Conservation (phyloP, 1,284 basidiomycete genomes). For the Ganoderma lingzhi region DNA sequence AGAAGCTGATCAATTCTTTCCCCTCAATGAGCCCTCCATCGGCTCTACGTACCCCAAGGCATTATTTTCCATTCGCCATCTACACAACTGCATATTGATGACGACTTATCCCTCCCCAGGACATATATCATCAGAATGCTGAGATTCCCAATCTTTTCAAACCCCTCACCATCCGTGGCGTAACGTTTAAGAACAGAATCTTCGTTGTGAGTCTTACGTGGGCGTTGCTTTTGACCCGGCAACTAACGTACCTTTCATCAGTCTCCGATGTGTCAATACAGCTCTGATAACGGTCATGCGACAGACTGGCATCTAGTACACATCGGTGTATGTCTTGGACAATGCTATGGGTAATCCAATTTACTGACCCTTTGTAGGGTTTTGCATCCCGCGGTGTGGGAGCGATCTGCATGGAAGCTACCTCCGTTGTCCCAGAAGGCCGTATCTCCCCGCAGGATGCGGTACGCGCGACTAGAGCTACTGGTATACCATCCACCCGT, state of each 20-base stretch:
- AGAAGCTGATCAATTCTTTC: constrained; percentile 60
- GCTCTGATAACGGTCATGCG: constrained; percentile 71
- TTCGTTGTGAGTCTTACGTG: constrained; percentile 50
- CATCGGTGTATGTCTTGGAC: constrained; percentile 49
- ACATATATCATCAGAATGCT: constrained; percentile 51
- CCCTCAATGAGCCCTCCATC: constrained; percentile 68
- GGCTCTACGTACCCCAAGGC: constrained; percentile 56
- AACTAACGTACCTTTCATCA: constrained; percentile 34
- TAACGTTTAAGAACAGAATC: constrained; percentile 79
- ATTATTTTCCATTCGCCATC: constrained; percentile 24
- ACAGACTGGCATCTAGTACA: constrained; percentile 87
- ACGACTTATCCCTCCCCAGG: constrained; percentile 39
- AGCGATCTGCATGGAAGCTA: constrained; percentile 68
- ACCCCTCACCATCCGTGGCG: constrained; percentile 67
- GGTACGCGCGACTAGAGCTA: constrained; percentile 19
- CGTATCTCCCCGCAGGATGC: constrained; percentile 58
- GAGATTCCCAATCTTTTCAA: constrained; percentile 69
- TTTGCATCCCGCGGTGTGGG: constrained; percentile 68
- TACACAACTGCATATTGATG: neutral
- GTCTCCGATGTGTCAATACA: constrained; percentile 87
- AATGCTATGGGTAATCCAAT: neutral
- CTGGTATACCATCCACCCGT: neutral
- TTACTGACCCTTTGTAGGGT: constrained; percentile 45
- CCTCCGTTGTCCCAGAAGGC: constrained; percentile 67
- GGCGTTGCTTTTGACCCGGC: neutral